Conservation (phyloP, 192 early-diverging fungal genomes). For the Rhizoclosmatium sp. region DNA sequence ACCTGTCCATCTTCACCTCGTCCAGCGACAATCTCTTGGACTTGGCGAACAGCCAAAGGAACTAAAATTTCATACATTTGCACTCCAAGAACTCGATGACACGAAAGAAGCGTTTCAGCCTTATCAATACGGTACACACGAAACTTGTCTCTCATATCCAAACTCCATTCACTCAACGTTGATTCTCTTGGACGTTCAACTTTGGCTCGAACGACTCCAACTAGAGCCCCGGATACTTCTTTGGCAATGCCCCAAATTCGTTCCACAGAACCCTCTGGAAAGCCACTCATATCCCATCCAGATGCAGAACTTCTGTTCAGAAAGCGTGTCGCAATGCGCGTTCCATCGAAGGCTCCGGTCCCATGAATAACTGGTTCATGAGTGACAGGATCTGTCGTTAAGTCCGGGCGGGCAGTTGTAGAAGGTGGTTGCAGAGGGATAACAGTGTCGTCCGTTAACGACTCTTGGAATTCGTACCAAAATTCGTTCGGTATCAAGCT, state of each 20-base stretch:
- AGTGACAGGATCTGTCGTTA: conserved; percentile 43
- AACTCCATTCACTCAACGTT: conserved; percentile 39
- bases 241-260: conserved; percentile 29
- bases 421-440: neutral
- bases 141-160: conserved; percentile 46
- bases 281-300: conserved; percentile 26
- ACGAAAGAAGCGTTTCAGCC: conserved; percentile 40
- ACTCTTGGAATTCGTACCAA: conserved; percentile 40
- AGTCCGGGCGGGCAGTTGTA: neutral
- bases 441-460: conserved; percentile 31
- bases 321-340: conserved; percentile 28
- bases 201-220: conserved; percentile 36
- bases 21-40: conserved; percentile 27
- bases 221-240: conserved; percentile 33
- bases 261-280: conserved; percentile 24
- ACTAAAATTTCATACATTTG: conserved; percentile 34
- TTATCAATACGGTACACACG: conserved; percentile 41
- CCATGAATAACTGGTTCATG: conserved; percentile 40
- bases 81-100: conserved; percentile 38
- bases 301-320: neutral
- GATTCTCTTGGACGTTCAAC: conserved; percentile 35
- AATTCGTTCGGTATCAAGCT: conserved; percentile 21
- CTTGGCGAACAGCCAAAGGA: conserved; percentile 27
- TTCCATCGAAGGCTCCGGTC: conserved; percentile 17
- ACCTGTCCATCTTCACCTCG: conserved; percentile 43